Base-by-base conservation (phyloP, 805 yeast species). In the Blastobotrys robertii region DNA sequence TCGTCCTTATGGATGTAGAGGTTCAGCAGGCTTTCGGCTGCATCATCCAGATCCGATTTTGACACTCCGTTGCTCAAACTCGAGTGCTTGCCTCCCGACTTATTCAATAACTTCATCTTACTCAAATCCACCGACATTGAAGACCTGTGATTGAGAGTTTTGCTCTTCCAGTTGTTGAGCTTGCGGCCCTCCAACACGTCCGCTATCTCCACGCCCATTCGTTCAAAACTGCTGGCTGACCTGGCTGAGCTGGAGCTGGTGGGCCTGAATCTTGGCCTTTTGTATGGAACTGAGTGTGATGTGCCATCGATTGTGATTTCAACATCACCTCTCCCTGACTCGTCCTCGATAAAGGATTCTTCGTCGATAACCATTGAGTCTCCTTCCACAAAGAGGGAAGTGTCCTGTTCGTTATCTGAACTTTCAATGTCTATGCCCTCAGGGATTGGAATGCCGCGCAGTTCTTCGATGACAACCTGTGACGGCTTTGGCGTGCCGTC, bases 1-100 rank as follows among this genome's bases (percentile, higher is more conserved):
- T 92, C 95, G 0, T 66, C 53, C 56, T 88, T 90, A 7, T 74
- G 67, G 1, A 90, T 77, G 0, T 75, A 74, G 42, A 81, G 63
- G 0, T 81, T 70, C 39, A 84, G 60, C 35, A 69, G 34, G n/a
- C 68, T 64, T 48, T 82, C 88, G 6, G 81, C 84, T 34, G 69
- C 70, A 39, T 42, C 46, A 37, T 48, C 43, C 22, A 39, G 32
- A 5, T 39, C 37, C n/a, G 42, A 30, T 10, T 34, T 39, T 4
- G 34, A 14, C 15, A 37, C 39, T 15, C 38, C 38, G 10, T 7
- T 33, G 16, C 16, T 12, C 36, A 14, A 22, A 28, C 30, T 3
- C 33, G 9, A 28, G 25, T 19, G 25, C 6, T 19, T 19, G 6
- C 25, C 25, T 4, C 25, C 6, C 4, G 25, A 19, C 25, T 19